Conservation (phyloP, 1,139 yeast species). For the Taphrina pruni region DNA sequence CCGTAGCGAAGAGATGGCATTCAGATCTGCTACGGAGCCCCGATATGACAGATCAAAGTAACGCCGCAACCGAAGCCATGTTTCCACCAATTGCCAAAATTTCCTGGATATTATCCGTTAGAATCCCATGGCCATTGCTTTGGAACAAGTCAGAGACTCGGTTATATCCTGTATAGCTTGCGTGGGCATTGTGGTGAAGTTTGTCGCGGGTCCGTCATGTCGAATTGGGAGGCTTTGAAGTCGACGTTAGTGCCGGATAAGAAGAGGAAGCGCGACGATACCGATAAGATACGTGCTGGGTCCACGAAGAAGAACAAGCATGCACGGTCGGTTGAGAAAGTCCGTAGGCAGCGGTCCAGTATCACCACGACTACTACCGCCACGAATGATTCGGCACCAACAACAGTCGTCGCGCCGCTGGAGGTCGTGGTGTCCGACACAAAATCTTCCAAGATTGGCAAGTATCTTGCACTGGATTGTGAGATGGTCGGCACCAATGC, state of each 20-base stretch:
- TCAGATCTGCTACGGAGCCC: conserved; percentile 1
- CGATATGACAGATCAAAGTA: conserved; percentile 15
- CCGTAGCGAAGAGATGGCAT: neutral
- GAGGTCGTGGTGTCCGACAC: conserved; percentile 28
- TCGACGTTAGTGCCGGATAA: conserved; percentile 21
- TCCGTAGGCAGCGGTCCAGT: neutral
- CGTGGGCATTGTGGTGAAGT: too few relatives aligned
- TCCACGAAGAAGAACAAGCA: neutral
- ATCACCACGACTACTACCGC: neutral
- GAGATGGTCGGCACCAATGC: conserved; percentile 80
- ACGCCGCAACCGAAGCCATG: conserved; percentile 19
- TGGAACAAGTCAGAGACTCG: too few relatives aligned
- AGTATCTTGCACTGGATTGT: conserved; percentile 83
- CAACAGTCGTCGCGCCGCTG: conserved; percentile 12
- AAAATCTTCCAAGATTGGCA: conserved; percentile 57
- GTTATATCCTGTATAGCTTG: too few relatives aligned
- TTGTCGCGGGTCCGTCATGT: conserved; percentile 13
- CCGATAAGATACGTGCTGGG: neutral
- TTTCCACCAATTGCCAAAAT: conserved; percentile 15
- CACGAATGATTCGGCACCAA: conserved; percentile 7
- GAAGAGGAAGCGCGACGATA: conserved; percentile 23
- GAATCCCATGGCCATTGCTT: too few relatives aligned
- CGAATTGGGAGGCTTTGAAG: conserved; percentile 37
- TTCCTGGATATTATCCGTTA: neutral
- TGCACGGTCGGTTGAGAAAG: neutral